A percentile compares a stretch with the other conserved stretches of the same genome.
Conservation (phyloP, 768 basidiomycete species). For the Calocera viscosa region DNA sequence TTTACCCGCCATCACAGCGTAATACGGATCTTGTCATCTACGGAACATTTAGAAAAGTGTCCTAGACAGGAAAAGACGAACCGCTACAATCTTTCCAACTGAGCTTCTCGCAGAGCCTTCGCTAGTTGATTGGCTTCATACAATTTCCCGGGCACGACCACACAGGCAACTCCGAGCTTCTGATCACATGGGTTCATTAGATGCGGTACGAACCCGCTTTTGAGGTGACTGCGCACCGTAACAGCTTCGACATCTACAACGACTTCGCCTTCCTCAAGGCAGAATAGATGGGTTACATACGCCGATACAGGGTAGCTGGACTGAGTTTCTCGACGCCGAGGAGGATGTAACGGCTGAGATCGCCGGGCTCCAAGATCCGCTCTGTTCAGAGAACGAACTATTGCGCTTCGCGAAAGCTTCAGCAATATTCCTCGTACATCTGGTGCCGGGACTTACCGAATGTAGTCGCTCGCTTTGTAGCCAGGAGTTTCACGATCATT, state of each 20-base stretch:
- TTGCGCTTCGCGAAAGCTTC: slow-evolving; percentile 32
- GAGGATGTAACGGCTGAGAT: slow-evolving; percentile 34
- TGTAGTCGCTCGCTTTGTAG: slow-evolving; percentile 74
- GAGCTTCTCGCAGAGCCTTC: background rate
- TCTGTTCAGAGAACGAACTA: slow-evolving; percentile 53
- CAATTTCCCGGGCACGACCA: background rate
- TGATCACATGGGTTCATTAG: background rate
- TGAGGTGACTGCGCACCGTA: slow-evolving; percentile 33
- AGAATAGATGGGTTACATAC: slow-evolving; percentile 75
- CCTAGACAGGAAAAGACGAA: background rate
- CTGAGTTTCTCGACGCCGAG: slow-evolving; percentile 39
- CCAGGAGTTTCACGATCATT: slow-evolving; percentile 87
- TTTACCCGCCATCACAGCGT: background rate
- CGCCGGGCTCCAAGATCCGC: slow-evolving; percentile 23
- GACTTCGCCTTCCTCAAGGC: slow-evolving; percentile 52
- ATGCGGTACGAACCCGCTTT: background rate
- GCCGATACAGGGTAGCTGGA: slow-evolving; percentile 56
- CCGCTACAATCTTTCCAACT: background rate
- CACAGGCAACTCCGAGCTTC: background rate
- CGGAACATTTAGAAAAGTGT: too few relatives aligned
- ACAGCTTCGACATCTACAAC: slow-evolving; percentile 48
- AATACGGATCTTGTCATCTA: background rate
- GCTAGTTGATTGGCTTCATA: background rate
- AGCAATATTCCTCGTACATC: background rate
- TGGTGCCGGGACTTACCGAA: slow-evolving; percentile 38